phyloP scores from a whole-genome alignment of 768 basidiomycete genomes.

The Leucocoprinus birnbaumii region DNA sequence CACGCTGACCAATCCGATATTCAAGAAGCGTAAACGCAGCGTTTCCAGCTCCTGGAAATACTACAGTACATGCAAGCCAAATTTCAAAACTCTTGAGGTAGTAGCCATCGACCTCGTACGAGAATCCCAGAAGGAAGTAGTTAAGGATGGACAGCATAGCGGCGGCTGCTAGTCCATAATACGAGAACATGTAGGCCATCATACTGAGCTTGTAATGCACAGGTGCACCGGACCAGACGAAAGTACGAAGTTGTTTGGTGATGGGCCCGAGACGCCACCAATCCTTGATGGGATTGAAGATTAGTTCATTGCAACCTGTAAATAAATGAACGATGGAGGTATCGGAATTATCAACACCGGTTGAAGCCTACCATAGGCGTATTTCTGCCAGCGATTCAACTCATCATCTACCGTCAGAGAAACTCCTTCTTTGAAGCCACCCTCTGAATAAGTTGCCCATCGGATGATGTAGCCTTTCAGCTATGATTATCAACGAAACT shows the following conservation, averaged over 20 bases:
- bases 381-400: conserved; percentile 91
- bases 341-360: not conserved
- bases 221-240: conserved; percentile 75
- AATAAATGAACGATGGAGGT: conserved; percentile 1
- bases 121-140: conserved; percentile 66
- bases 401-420: conserved; percentile 89
- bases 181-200: conserved; percentile 69
- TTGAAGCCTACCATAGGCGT: conserved; percentile 56
- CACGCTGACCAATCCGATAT: conserved; percentile 61
- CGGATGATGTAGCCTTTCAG: conserved; percentile 72
- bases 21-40: conserved; percentile 65
- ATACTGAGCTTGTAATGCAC: conserved; percentile 83
- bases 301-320: conserved; percentile 68
- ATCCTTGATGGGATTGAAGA: conserved; percentile 78
- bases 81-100: conserved; percentile 74
- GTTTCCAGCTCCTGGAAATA: conserved; percentile 70
- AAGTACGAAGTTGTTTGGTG: conserved; percentile 73
- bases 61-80: conserved; percentile 69
- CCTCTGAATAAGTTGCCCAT: conserved; percentile 83
- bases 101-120: conserved; percentile 62
- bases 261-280: conserved; percentile 85
- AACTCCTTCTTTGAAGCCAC: conserved; percentile 90
- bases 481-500: conserved; percentile 18
- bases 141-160: conserved; percentile 63
- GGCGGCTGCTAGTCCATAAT: conserved; percentile 64